These are phyloP conservation scores for Phaeophleospora eucalypticola DNA, from an alignment of 2,329 filamentous ascomycete genomes.

Conservation along the genomic window DNA sequence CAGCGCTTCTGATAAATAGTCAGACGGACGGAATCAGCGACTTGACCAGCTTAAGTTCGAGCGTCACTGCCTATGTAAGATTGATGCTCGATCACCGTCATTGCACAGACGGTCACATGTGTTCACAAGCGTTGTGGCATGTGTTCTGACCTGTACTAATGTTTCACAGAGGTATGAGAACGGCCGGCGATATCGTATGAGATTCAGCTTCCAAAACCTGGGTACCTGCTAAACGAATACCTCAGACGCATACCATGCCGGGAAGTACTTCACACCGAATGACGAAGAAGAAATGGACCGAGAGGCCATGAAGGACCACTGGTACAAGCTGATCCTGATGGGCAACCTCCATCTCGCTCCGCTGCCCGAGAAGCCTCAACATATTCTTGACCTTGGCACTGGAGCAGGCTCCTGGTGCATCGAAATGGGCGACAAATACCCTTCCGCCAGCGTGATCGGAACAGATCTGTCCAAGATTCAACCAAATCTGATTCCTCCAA, in stretches of 20 bases:
- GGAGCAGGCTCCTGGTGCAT: not conserved
- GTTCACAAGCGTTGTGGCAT: not conserved
- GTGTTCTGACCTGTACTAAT: no score
- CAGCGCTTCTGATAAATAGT: not conserved
- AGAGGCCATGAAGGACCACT: slow-evolving; percentile 17
- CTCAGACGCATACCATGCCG: slow-evolving; percentile 10
- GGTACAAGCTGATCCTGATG: not conserved
- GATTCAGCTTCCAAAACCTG: not conserved
- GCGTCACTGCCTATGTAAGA: slow-evolving; percentile 5
- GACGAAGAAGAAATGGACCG: slow-evolving; percentile 20
- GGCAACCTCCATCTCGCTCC: slow-evolving; percentile 3
- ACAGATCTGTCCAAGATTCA: not conserved
- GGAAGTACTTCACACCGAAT: slow-evolving; percentile 16
- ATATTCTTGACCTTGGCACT: slow-evolving; percentile 1
- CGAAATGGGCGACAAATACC: not conserved
- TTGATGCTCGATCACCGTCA: no score
- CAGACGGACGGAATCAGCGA: slow-evolving; percentile 2
- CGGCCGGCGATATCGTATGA: slow-evolving; percentile 3
- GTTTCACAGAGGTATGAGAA: slow-evolving; percentile 4
- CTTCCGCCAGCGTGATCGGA: not conserved
- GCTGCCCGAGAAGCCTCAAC: not conserved
- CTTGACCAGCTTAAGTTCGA: slow-evolving; percentile 3
- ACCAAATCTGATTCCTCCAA: not conserved
- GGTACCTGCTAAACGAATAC: no score
- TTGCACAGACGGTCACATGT: not conserved